A percentile compares a stretch with the other conserved stretches of the same genome.
These are phyloP conservation scores for Umbilicus rupestris DNA, from an alignment of 164 flowering plant genomes.

Conservation along the genomic window DNA sequence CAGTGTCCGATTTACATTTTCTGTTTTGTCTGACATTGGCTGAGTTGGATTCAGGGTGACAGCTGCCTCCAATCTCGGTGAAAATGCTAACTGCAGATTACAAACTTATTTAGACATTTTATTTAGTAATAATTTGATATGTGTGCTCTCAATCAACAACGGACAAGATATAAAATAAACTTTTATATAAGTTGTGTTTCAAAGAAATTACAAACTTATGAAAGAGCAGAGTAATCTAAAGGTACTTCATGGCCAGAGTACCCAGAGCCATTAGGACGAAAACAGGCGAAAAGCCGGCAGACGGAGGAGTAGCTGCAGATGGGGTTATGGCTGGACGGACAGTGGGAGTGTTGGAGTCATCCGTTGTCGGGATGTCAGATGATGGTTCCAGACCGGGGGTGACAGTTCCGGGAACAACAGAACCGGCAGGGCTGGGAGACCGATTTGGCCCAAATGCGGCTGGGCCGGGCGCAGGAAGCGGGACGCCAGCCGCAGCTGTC, in stretches of 20 bases:
- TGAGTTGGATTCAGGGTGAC: no score
- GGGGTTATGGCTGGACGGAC: constrained; percentile 39
- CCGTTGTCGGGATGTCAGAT: constrained; percentile 31
- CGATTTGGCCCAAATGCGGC: constrained; percentile 19
- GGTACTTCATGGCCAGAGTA: background rate
- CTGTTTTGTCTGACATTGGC: no score
- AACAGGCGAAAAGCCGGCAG: constrained; percentile 11
- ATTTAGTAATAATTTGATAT: no score
- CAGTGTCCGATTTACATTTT: no score
- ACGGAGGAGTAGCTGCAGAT: constrained; percentile 33
- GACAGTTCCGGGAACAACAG: constrained; percentile 31
- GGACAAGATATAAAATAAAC: no score
- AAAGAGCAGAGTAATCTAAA: background rate
- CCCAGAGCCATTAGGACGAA: background rate
- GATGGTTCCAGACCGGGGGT: constrained; percentile 31
- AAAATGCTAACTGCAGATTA: no score
- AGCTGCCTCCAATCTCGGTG: no score
- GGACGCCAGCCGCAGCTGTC: background rate
- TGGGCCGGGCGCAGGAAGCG: constrained; percentile 9
- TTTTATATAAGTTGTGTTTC: no score
- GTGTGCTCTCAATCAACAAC: no score
- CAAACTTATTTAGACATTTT: no score
- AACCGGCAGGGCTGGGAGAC: constrained; percentile 24
- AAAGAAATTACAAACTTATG: no score
- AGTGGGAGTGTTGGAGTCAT: constrained; percentile 16